Base-by-base conservation (phyloP, 257 asterid genomes). In the Solanum virginianum region DNA sequence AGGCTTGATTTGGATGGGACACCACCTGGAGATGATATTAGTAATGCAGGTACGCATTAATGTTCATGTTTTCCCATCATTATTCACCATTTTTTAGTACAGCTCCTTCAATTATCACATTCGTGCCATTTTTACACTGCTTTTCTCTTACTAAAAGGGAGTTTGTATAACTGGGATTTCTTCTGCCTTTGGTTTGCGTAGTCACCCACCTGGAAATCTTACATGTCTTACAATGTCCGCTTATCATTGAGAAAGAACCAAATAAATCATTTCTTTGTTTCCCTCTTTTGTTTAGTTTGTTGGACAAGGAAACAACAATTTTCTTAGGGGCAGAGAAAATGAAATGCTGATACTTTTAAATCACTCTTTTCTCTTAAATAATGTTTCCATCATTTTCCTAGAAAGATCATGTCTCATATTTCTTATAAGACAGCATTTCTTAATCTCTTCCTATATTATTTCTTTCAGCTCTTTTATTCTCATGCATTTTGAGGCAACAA, bases 1-100 rank as follows among this genome's bases (percentile, higher is more conserved):
- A 93, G 89, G 84, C 81, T 86, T 86, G 98, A 92, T 87, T 87
- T 85, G 60, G 96, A 93, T 85, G 95, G 91, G 77, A 89, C 86
- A 85, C 86, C 93, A 70, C 69, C 89, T 36, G 87, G 89, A 83
- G 98, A 93, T 85, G 94, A 92, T 75, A 90, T 86, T 79, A 92
- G 88, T 77, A 91, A 89, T 88, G 90, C 95, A 89, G 97, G 99
- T 94, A 85, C 47, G 84, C 65, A 80, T 81, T 54, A 15, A 65
- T 51, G 62, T 49, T 51, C 63, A 77, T 16, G 63, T 26, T 77
- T 51, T 74, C 81, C n/a, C 60, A 29, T 77, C 60, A 51, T 49
- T 49, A 49, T 77, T 77, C 43, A 49, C 82, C 45, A 49, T 15
- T 22, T 71, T n/a, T 71, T 39, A 43, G 55, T 71, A 6, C 80